A percentile compares a stretch with the other conserved stretches of the same genome.
Evolutionary conservation across 805 yeast species (phyloP).

Genomic region (Wickerhamiella vanderwaltii): DNA sequence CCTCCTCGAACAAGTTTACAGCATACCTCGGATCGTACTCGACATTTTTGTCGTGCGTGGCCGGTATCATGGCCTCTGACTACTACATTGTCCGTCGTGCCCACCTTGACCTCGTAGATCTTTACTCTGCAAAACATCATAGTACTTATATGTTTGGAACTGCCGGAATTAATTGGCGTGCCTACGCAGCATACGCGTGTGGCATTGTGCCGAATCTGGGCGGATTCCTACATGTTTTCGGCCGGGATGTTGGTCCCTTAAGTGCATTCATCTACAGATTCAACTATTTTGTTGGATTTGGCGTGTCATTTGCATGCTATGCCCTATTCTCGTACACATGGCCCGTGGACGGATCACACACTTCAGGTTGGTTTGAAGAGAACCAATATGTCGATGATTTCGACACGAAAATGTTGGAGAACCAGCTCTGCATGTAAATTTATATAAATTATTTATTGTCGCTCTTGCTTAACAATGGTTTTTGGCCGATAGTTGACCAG

Average conservation of each 20-base stretch:
- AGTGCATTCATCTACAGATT: slow-evolving; percentile 59
- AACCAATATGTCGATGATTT: slow-evolving; percentile 21
- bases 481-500: slow-evolving; percentile 22
- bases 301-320: slow-evolving; percentile 44
- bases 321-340: slow-evolving; percentile 28
- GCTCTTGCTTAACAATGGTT: slow-evolving; percentile 35
- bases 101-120: slow-evolving; percentile 46
- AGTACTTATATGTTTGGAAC: slow-evolving; percentile 46
- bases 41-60: slow-evolving; percentile 70
- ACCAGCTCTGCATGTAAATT: background rate
- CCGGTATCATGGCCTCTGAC: slow-evolving; percentile 55
- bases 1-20: slow-evolving; percentile 60
- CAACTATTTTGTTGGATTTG: slow-evolving; percentile 62
- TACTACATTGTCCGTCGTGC: slow-evolving; percentile 68
- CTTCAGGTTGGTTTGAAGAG: slow-evolving; percentile 21
- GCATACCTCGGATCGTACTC: slow-evolving; percentile 72
- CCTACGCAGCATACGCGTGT: slow-evolving; percentile 61
- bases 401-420: slow-evolving; percentile 12
- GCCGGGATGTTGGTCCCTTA: slow-evolving; percentile 58
- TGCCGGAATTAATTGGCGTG: slow-evolving; percentile 73
- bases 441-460: background rate
- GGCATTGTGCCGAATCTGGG: slow-evolving; percentile 77
- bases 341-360: slow-evolving; percentile 16
- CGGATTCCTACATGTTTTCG: slow-evolving; percentile 72
- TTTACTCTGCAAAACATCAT: slow-evolving; percentile 40